Evolutionary conservation across 2,329 filamentous ascomycete genomes (phyloP), one percentile per base, ranked within the genome.

Genomic region (Cercospora janseana): DNA sequence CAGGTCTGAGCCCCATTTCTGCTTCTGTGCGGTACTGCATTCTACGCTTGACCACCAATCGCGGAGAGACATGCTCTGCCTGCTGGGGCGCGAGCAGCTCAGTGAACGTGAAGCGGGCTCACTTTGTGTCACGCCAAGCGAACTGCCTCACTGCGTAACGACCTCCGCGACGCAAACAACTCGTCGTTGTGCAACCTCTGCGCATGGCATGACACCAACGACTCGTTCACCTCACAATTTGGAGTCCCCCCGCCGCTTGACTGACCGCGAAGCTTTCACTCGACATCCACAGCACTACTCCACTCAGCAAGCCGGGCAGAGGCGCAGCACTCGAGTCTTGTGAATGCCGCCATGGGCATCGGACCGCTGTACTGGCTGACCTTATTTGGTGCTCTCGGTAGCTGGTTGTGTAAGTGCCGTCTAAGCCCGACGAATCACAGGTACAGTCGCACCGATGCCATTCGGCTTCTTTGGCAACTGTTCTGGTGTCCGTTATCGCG

Each of bases 301-400:
- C n/a, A n/a, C n/a, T n/a, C n/a, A n/a, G n/a, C n/a, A n/a, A n/a
- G n/a, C n/a, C n/a, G n/a, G n/a, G n/a, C n/a, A n/a, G n/a, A n/a
- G n/a, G n/a, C n/a, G n/a, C n/a, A n/a, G n/a, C n/a, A n/a, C n/a
- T n/a, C n/a, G n/a, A 35, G 13, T 21, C 13, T 13, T 28, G 23
- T 27, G 40, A 44, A 55, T 54, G 50, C 45, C 18, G 51, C 34
- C 35, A 66, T 66, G 63, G 57, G 55, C 29, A 60, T 66, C 42
- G 61, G 55, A 28, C 51, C 57, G 2, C 54, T 64, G 35, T 66
- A 66, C 62, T 66, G 60, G 57, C 61, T 54, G 44, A 52, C 51
- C 24, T 53, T 51, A 20, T 50, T 37, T 15, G 42, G 63, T 26
- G 27, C 60, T 15, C 31, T 60, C 32, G 34, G 51, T 34, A 37